Evolutionary conservation across 2,329 filamentous ascomycete species (phyloP), one percentile per base, ranked within the genome.

Genomic region (Raffaelea arxii): DNA sequence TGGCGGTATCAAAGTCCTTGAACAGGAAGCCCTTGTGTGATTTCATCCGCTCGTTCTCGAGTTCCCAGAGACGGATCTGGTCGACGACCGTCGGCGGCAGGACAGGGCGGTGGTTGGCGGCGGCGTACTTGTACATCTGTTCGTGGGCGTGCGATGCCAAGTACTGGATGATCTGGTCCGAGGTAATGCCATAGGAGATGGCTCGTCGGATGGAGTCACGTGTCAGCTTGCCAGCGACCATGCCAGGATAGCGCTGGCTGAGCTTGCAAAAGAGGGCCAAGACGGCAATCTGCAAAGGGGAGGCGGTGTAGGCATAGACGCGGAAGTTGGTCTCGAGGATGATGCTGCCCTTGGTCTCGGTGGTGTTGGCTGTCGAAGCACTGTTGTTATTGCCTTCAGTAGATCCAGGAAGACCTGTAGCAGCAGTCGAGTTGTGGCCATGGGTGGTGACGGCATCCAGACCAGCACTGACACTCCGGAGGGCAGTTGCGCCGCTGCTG

Each of bases 271-370:
- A 98, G 53, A 98, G 83, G 35, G 84, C 82, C 40, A 98, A 81
- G 50, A 98, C 88, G 46, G 89, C 88, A 53, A 97, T 98, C 64
- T 96, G 91, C 1, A 98, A 78, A 0, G 90, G 87, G 0, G 89
- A 95, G 27, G 85, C 84, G 6, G 94, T 97, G 69, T 98, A 98
- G 25, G 92, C 92, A 68, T 98, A 98, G 55, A 98, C 70, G 23
- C 92, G 86, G 69, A 96, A 97, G 67, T 98, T 98, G 9, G 92
- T 98, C 69, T 98, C 92, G 54, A 98, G 79, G 58, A 98, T 90
- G 60, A 98, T 88, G 68, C 88, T 92, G 52, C 90, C 90, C 57
- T 82, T 81, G 52, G 71, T 65, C 18, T 75, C 69, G 44, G 64
- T 58, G 22, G 63, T 45, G 57, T 18, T 58, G 59, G 1, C 64